A percentile compares a stretch with the other conserved stretches of the same genome.
Evolutionary conservation across 768 basidiomycete species (phyloP).

Genomic region (Tubosaeta sp.): DNA sequence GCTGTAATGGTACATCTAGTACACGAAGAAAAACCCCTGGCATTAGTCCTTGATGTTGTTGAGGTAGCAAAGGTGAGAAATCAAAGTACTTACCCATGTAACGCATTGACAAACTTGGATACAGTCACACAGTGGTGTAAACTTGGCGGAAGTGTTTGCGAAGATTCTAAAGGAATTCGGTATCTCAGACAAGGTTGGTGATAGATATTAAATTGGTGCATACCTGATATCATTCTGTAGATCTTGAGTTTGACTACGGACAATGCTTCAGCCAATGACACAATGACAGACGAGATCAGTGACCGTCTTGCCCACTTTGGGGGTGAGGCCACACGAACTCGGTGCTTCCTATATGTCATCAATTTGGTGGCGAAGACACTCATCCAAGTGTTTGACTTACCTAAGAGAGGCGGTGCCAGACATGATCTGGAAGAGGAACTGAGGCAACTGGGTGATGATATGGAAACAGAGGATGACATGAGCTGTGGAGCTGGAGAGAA

Average conservation of each 20-base stretch:
- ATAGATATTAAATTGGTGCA: background rate
- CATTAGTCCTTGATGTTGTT: slow-evolving; percentile 27
- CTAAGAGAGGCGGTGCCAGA: background rate
- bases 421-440: background rate
- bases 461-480: background rate
- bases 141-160: background rate
- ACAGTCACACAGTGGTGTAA: background rate
- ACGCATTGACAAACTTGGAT: background rate
- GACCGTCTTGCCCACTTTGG: background rate
- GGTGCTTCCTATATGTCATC: background rate
- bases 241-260: background rate
- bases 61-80: slow-evolving; percentile 23
- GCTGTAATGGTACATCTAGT: background rate
- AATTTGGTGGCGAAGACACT: background rate
- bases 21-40: background rate
- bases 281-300: background rate
- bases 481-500: background rate
- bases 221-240: background rate
- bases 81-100: too few species aligned
- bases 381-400: background rate
- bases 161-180: background rate
- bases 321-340: background rate
- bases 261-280: background rate
- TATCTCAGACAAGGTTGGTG: background rate
- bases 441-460: too few species aligned